Conservation (phyloP, 306 rosid genomes). For the Potentilla sterilis region DNA sequence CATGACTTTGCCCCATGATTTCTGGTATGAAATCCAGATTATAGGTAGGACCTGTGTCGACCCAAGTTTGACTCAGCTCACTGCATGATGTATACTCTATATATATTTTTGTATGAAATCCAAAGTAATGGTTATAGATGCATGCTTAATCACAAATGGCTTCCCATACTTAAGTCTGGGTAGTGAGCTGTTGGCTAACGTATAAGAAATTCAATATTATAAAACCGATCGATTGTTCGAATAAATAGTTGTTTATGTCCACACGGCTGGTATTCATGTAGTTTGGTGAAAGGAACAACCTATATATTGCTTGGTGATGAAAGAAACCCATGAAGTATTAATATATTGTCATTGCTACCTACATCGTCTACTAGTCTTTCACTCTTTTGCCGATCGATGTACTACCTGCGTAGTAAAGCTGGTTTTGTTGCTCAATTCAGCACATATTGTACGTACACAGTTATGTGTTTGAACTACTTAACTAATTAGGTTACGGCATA, state of each 20-base stretch:
- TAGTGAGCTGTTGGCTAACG: not conserved
- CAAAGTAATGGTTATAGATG: not conserved
- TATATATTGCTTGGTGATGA: conserved; percentile 18
- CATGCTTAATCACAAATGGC: not conserved
- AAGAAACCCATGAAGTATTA: not conserved
- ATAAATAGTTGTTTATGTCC: conserved; percentile 2
- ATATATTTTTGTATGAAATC: not conserved
- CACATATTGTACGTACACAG: not conserved
- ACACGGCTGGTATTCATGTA: conserved; percentile 4
- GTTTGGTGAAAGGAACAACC: conserved; percentile 29
- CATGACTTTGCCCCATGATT: not conserved
- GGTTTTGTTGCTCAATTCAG: not conserved
- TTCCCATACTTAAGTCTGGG: not conserved
- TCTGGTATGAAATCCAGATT: not conserved
- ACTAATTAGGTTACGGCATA: too few relatives aligned
- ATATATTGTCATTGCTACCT: not conserved
- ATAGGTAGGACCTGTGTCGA: conserved; percentile 4
- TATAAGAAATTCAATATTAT: not conserved
- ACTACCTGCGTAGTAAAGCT: not conserved
- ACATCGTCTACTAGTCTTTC: not conserved
- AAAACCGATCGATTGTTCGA: not conserved
- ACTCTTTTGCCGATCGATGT: not conserved
- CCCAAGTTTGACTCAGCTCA: not conserved
- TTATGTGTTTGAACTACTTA: too few relatives aligned
- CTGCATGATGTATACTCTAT: not conserved